Conservation (phyloP, 805 yeast species). For the Kuraishia ogatae region DNA sequence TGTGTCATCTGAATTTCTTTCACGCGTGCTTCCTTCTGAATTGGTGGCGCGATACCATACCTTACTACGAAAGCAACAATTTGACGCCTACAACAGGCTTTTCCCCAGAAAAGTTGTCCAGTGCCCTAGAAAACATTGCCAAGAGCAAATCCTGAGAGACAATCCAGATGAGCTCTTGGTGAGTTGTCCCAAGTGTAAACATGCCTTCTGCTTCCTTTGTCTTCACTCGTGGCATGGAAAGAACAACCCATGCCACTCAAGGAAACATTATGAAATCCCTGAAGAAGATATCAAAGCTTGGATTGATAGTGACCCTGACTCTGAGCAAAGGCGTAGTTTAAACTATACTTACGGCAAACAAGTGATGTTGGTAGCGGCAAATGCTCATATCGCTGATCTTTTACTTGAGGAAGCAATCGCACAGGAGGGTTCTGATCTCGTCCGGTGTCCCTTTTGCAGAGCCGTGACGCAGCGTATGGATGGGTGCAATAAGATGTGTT, state of each 20-base stretch:
- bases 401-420: slow-evolving; percentile 34
- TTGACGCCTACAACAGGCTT: slow-evolving; percentile 31
- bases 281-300: slow-evolving; percentile 27
- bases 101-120: slow-evolving; percentile 39
- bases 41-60: slow-evolving; percentile 28
- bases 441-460: slow-evolving; percentile 44
- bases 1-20: slow-evolving; percentile 26
- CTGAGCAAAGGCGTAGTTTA: slow-evolving; percentile 21
- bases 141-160: slow-evolving; percentile 35
- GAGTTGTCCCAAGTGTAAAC: slow-evolving; percentile 38
- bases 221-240: slow-evolving; percentile 56
- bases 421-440: slow-evolving; percentile 31
- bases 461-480: slow-evolving; percentile 43
- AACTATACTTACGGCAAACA: slow-evolving; percentile 35
- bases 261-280: slow-evolving; percentile 24
- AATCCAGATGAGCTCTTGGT: slow-evolving; percentile 37
- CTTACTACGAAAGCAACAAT: slow-evolving; percentile 28
- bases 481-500: slow-evolving; percentile 60
- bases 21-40: slow-evolving; percentile 19
- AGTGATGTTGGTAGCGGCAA: slow-evolving; percentile 30
- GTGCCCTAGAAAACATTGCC: slow-evolving; percentile 42
- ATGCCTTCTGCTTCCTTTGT: slow-evolving; percentile 50
- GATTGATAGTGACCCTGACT: slow-evolving; percentile 22
- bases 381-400: slow-evolving; percentile 37
- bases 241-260: slow-evolving; percentile 32